Base-by-base conservation (phyloP, 2,329 filamentous ascomycete genomes). In the Colletotrichum chrysophilum region DNA sequence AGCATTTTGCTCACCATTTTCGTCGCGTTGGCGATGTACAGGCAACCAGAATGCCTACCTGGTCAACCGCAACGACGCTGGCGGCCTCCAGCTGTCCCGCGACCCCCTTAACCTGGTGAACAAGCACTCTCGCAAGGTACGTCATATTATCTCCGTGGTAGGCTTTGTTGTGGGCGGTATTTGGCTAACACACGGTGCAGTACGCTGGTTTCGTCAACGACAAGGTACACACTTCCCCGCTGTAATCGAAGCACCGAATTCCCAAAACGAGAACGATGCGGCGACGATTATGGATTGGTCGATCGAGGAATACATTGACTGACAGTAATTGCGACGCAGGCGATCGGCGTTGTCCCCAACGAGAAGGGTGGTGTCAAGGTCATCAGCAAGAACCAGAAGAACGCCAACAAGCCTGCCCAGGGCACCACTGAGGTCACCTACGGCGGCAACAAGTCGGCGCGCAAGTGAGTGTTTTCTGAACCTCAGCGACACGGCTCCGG, bases 71-170 rank as follows among this genome's bases (percentile, higher is more conserved):
- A 93, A 92, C 85, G 88, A 89, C 82, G 90, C 90, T 83, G 96
- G 95, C 84, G 94, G 95, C 86, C 90, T 94, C 82, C 94, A 95
- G 88, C 96, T 99, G 92, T 98, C 96, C 82, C 94, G 94, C 82
- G 96, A 98, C 86, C 95, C 96, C 83, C 89, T 98, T 81, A 99
- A 98, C 93, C 88, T 98, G 88, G 91, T 89, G 87, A 98, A 98
- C 94, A 90, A 93, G 88, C 94, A 98, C 91, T 93, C 91, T 82
- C 94, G 95, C 90, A 98, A 98, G 93, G 95, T 97, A 88, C 79
- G 85, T 74, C 43, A 12, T 14, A 34, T 24, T 16, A 30, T 18
- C 13, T 48, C 21, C 12, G 12, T 9, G 21, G n/a, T 5, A 62
- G 36, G 5, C 21, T 28, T 36, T 55, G 10, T 61, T 9, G 21